Evolutionary conservation across 2,329 filamentous ascomycete genomes (phyloP), one percentile per base, ranked within the genome.

Genomic region (Stemphylium beticola): DNA sequence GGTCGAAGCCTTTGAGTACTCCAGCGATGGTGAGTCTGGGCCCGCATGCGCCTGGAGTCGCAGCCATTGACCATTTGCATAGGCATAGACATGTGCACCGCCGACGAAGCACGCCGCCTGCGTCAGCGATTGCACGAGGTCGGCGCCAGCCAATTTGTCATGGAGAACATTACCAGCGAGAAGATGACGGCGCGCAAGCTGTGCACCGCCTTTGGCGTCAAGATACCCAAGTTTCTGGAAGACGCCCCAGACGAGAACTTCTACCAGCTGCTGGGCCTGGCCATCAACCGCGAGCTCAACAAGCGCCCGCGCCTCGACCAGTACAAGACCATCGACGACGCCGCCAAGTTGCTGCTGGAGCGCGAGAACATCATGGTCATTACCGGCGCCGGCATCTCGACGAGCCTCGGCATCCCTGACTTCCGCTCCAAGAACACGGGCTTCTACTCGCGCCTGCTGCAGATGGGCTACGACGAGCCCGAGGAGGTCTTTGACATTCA

Each of bases 401-500:
- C 95, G 0, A 96, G 92, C 46, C 86, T 99, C 17, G 95, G 95
- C 57, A 98, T 99, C 55, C 95, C 95, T 4, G 95, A 99, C 75
- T 99, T 99, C 72, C 88, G 95, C 62, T 97, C 93, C 47, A 95
- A 95, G 75, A 90, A 91, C 68, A 96, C 88, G 1, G 93, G 93
- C 44, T 88, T 98, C 51, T 98, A 98, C 77, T 88, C 92, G 40
- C 89, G 92, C 71, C 82, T 98, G 46, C 87, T 85, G 65, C 86
- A 91, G 67, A 83, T 95, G 56, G 92, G 92, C 6, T 82, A 87
- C 57, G 86, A 81, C 60, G 93, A 97, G 67, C 93, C 93, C 1
- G 93, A 98, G 72, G 92, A 98, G 71, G 92, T 98, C 22, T 99
- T 99, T 71, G 92, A 96, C 77, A 95, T 98, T 60, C 78, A 86